These are phyloP conservation scores for Pyronema omphalodes DNA, from an alignment of 495 filamentous ascomycete species.

Conservation along the genomic window DNA sequence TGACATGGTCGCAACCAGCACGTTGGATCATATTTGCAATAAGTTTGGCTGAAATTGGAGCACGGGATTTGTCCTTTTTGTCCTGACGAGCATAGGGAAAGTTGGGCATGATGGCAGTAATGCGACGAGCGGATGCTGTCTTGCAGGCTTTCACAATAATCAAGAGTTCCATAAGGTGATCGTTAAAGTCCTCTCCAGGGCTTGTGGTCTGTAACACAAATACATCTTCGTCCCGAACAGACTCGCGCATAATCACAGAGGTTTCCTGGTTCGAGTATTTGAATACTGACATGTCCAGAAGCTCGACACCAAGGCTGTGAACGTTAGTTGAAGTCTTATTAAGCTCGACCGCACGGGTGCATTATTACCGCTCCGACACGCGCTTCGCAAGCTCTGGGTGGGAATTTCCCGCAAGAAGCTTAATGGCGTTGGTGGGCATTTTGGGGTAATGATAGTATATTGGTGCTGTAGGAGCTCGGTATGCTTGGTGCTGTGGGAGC, in stretches of 20 bases:
- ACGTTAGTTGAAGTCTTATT: conserved; percentile 7
- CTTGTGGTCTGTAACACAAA: conserved; percentile 92
- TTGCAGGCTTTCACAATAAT: conserved; percentile 99
- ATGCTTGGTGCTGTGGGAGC: background rate
- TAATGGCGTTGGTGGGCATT: conserved; percentile 59
- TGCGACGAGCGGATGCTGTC: conserved; percentile 75
- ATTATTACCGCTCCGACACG: conserved; percentile 67
- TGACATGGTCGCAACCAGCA: conserved; percentile 70
- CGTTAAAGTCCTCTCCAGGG: conserved; percentile 94
- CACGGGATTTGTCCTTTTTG: conserved; percentile 93
- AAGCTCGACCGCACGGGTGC: background rate
- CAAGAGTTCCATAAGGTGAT: conserved; percentile 93
- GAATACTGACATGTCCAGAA: conserved; percentile 70
- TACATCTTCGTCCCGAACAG: conserved; percentile 92
- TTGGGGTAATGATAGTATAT: too few relatives aligned
- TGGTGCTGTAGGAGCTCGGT: background rate
- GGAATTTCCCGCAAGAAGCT: conserved; percentile 87
- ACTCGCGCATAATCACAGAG: conserved; percentile 94
- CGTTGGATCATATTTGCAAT: conserved; percentile 98
- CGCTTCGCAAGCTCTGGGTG: conserved; percentile 81
- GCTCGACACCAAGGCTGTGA: conserved; percentile 66
- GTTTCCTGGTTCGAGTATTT: conserved; percentile 98
- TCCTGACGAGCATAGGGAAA: conserved; percentile 96
- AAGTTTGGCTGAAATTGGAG: conserved; percentile 76
- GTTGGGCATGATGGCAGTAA: conserved; percentile 85